Percentiles rank a stretch among this genome's conserved stretches.
phyloP scores from a whole-genome alignment of 208 protist species.

The Perkinsela sp. region DNA sequence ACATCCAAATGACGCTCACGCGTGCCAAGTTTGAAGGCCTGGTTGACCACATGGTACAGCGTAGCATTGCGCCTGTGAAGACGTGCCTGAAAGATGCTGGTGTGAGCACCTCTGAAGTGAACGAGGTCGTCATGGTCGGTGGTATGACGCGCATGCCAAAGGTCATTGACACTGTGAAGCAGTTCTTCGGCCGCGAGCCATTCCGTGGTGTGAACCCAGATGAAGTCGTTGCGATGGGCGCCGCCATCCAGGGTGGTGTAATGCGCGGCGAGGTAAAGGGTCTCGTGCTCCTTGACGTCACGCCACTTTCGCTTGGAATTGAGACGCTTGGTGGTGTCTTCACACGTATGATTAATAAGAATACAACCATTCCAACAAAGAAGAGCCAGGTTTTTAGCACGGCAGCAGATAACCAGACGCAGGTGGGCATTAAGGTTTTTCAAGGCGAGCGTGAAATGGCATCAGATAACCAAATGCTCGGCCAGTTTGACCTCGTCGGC shows the following conservation, averaged over 20 bases:
- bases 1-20: constrained; percentile 60
- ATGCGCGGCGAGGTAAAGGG: constrained; percentile 65
- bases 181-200: constrained; percentile 74
- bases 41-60: constrained; percentile 16
- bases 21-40: constrained; percentile 71
- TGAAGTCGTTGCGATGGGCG: constrained; percentile 96
- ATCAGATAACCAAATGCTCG: constrained; percentile 72
- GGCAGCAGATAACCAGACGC: constrained; percentile 36
- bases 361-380: constrained; percentile 93
- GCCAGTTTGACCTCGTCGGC: constrained; percentile 69
- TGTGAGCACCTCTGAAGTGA: constrained; percentile 52
- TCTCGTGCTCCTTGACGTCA: constrained; percentile 90
- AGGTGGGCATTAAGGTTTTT: constrained; percentile 67
- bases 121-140: constrained; percentile 85
- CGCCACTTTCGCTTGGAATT: constrained; percentile 90
- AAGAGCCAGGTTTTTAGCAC: constrained; percentile 75
- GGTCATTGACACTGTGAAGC: constrained; percentile 47
- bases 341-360: constrained; percentile 83
- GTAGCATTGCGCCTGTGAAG: constrained; percentile 51
- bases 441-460: constrained; percentile 78
- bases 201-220: constrained; percentile 95
- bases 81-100: constrained; percentile 47
- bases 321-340: constrained; percentile 88
- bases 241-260: constrained; percentile 87
- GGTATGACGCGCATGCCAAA: constrained; percentile 91